These are phyloP conservation scores for Gyromitra esculenta DNA, from an alignment of 2,329 filamentous ascomycete species.

Conservation along the genomic window DNA sequence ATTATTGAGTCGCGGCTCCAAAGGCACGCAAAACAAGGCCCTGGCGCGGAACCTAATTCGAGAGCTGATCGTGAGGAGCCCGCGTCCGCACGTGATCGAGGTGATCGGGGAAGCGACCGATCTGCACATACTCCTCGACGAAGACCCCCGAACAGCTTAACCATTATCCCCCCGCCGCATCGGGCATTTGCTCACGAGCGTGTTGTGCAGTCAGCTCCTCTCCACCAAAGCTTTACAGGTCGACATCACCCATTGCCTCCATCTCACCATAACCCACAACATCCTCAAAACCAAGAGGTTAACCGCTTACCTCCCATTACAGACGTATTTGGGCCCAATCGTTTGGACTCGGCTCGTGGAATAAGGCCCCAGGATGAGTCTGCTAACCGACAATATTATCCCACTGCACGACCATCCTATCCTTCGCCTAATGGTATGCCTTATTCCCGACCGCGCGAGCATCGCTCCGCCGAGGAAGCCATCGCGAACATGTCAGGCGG, in stretches of 20 bases:
- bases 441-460: conserved; percentile 78
- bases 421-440: conserved; percentile 61
- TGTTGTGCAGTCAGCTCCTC: conserved; percentile 94
- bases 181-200: conserved; percentile 92
- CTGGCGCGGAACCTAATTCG: conserved; percentile 64
- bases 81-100: conserved; percentile 50
- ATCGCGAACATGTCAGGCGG: conserved; percentile 89
- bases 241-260: conserved; percentile 86
- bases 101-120: conserved; percentile 51
- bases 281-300: conserved; percentile 52
- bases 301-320: conserved; percentile 93
- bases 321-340: conserved; percentile 87
- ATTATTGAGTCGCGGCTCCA: conserved; percentile 93
- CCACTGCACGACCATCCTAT: conserved; percentile 70
- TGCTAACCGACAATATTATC: conserved; percentile 54
- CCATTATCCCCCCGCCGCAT: conserved; percentile 93
- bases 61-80: conserved; percentile 66
- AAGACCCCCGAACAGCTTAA: conserved; percentile 86
- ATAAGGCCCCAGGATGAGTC: conserved; percentile 56
- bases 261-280: conserved; percentile 67
- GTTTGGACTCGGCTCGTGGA: conserved; percentile 65
- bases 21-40: conserved; percentile 83
- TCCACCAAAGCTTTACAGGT: conserved; percentile 94
- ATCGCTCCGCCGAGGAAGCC: conserved; percentile 94
- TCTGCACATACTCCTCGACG: conserved; percentile 68